Evolutionary conservation across 2,329 filamentous ascomycete species (phyloP).

Genomic region (Ampelomyces quisqualis): DNA sequence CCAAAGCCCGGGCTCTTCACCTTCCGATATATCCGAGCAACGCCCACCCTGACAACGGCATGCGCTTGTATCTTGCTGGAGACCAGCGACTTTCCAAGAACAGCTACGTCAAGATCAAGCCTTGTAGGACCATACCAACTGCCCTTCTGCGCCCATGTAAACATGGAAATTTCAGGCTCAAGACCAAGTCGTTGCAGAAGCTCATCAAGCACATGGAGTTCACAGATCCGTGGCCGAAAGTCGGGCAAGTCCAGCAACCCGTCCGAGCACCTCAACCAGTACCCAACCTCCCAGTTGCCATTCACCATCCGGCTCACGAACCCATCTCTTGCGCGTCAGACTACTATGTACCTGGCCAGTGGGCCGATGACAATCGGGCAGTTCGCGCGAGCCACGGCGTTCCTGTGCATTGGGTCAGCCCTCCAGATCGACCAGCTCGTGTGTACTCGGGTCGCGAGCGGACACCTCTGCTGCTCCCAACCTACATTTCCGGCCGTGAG

Average conservation of each 20-base stretch:
- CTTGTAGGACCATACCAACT: not conserved
- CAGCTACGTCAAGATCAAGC: slow-evolving; percentile 7
- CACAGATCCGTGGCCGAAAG: not conserved
- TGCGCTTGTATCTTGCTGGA: slow-evolving; percentile 4
- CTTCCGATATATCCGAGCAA: slow-evolving; percentile 8
- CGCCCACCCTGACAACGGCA: slow-evolving; percentile 4
- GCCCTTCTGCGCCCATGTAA: slow-evolving; percentile 1
- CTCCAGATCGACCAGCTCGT: not conserved
- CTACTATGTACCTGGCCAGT: no score
- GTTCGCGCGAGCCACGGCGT: no score
- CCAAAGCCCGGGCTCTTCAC: not conserved
- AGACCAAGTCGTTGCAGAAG: not conserved
- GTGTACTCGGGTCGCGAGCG: not conserved
- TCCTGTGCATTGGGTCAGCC: not conserved
- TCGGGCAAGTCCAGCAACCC: not conserved
- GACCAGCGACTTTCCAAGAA: slow-evolving; percentile 2
- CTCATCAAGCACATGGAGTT: not conserved
- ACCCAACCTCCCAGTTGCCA: no score
- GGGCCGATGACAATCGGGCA: no score
- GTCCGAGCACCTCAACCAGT: not conserved
- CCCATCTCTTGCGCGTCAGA: no score
- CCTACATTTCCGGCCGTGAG: not conserved
- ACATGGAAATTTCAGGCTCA: not conserved
- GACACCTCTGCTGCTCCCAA: not conserved
- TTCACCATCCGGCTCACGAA: no score